Conservation (phyloP, 805 yeast genomes). For the Cyberlindnera xylosilytica region DNA sequence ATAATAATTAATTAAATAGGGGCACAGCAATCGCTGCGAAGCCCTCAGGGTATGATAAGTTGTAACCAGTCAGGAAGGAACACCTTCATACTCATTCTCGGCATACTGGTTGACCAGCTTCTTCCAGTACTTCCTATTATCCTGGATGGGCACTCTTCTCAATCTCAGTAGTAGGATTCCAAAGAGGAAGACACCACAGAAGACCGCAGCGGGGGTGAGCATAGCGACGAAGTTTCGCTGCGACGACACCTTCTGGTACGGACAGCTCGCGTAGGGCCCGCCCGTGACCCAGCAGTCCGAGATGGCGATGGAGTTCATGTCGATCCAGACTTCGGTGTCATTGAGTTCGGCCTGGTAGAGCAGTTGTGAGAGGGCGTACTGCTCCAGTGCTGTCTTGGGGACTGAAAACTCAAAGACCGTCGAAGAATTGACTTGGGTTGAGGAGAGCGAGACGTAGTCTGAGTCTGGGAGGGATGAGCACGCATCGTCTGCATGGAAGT, state of each 20-base stretch:
- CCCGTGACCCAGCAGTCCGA: constrained; percentile 83
- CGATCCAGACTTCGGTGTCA: constrained; percentile 63
- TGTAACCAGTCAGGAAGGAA: constrained; percentile 77
- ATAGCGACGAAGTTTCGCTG: constrained; percentile 55
- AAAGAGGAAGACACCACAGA: constrained; percentile 49
- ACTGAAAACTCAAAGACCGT: constrained; percentile 35
- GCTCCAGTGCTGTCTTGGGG: constrained; percentile 51
- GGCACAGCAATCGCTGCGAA: no score
- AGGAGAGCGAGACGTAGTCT: constrained; percentile 1
- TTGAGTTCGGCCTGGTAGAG: constrained; percentile 24
- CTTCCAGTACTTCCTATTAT: constrained; percentile 65
- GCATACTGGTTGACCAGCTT: constrained; percentile 51
- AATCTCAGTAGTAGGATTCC: constrained; percentile 51
- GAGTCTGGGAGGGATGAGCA: constrained; percentile 25
- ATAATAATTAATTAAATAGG: no score
- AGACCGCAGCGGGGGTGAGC: constrained; percentile 64
- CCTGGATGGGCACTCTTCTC: constrained; percentile 64
- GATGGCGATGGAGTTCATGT: constrained; percentile 72
- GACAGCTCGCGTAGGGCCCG: constrained; percentile 75
- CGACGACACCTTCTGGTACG: constrained; percentile 59
- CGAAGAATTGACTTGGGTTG: not conserved
- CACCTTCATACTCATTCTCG: constrained; percentile 77
- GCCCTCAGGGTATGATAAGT: no score
- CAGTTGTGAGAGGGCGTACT: constrained; percentile 26
- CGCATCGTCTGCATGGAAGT: constrained; percentile 38